phyloP scores from a whole-genome alignment of 75 land plant genomes.

The Pinus taeda region DNA sequence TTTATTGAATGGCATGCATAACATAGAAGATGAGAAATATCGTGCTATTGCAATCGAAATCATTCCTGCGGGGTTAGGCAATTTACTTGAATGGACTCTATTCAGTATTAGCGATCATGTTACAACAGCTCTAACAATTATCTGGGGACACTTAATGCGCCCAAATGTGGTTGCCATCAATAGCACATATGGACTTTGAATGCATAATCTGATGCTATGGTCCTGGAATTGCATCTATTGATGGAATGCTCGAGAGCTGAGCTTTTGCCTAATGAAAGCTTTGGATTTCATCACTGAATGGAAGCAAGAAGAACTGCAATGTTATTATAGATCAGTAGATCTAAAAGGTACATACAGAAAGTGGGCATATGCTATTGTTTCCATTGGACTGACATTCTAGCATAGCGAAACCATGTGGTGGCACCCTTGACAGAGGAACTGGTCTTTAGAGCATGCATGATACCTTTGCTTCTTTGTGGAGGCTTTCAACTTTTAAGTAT shows the following conservation, averaged over 20 bases:
- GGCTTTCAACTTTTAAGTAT: conserved; percentile 50
- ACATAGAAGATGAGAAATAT: conserved; percentile 22
- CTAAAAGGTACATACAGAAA: conserved; percentile 6
- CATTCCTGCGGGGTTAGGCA: conserved; percentile 47
- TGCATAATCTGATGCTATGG: neutral
- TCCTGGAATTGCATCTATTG: conserved; percentile 2
- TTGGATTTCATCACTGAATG: conserved; percentile 20
- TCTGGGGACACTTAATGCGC: conserved; percentile 12
- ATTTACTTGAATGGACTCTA: conserved; percentile 45
- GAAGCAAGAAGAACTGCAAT: conserved; percentile 17
- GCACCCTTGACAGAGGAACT: conserved; percentile 94
- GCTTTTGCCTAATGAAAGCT: neutral
- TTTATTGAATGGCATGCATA: conserved; percentile 26
- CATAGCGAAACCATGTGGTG: conserved; percentile 90
- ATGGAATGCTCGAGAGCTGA: conserved; percentile 3
- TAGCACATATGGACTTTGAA: too few species aligned
- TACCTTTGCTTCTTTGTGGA: conserved; percentile 85
- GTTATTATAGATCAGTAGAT: conserved; percentile 4
- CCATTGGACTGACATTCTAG: conserved; percentile 33
- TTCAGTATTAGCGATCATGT: conserved; percentile 35
- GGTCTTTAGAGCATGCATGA: conserved; percentile 97
- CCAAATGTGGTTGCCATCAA: too few species aligned
- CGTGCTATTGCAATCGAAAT: conserved; percentile 30
- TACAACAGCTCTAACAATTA: conserved; percentile 36
- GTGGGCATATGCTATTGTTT: neutral